Evolutionary conservation across 2,329 filamentous ascomycete species (phyloP).

Genomic region (Sclerotinia trifoliorum): DNA sequence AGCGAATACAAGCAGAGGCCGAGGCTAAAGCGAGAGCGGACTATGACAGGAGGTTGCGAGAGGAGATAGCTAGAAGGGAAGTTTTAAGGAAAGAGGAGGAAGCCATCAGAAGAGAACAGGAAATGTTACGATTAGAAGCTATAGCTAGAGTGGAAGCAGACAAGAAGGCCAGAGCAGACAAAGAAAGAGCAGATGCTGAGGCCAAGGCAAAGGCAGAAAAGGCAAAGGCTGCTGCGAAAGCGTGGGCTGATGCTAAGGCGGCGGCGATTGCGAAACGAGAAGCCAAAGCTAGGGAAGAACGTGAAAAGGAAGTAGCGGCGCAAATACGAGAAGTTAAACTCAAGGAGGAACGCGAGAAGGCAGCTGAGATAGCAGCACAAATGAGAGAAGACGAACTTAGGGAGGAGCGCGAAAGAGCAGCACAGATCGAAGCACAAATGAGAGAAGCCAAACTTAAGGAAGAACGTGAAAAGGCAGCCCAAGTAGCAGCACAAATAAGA

Average conservation of each 20-base stretch:
- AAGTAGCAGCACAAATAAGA: neutral
- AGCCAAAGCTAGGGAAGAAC: conserved; percentile 29
- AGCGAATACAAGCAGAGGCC: conserved; percentile 49
- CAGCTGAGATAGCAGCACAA: neutral
- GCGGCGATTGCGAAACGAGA: conserved; percentile 30
- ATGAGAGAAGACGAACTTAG: neutral
- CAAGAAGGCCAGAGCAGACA: conserved; percentile 21
- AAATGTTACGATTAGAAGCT: conserved; percentile 35
- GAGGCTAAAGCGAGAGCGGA: conserved; percentile 47
- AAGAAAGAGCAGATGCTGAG: neutral
- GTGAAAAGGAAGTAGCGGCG: conserved; percentile 25
- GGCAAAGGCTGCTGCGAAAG: conserved; percentile 24
- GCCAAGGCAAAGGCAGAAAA: conserved; percentile 36
- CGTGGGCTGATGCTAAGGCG: conserved; percentile 11
- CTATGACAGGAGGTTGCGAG: conserved; percentile 42
- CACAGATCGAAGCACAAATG: neutral
- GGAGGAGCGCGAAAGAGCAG: neutral
- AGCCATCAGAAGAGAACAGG: conserved; percentile 26
- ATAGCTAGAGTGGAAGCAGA: conserved; percentile 30
- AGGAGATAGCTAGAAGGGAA: conserved; percentile 36
- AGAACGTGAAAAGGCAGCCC: neutral
- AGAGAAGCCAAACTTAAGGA: neutral
- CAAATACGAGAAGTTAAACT: conserved; percentile 41
- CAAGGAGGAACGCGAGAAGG: conserved; percentile 36
- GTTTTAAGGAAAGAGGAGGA: conserved; percentile 17